Conservation (phyloP, 2,329 filamentous ascomycete genomes). For the Fusarium newnesense region DNA sequence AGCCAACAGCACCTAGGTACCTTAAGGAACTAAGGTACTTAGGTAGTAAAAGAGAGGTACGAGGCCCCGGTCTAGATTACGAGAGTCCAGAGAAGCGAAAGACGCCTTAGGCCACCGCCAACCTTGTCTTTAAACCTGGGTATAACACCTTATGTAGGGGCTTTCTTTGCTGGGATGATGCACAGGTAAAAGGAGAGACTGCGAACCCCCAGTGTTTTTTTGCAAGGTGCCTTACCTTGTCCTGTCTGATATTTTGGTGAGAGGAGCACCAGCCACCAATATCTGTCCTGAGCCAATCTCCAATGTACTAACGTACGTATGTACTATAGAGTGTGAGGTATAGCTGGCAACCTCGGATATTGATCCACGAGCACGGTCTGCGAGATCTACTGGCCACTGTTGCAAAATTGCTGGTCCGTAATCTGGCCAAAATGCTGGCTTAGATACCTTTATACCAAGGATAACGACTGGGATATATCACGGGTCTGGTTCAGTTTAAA, state of each 20-base stretch:
- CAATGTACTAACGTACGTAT: background rate
- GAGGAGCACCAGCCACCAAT: slow-evolving; percentile 12
- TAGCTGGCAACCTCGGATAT: background rate
- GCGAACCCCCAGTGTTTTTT: slow-evolving; percentile 1
- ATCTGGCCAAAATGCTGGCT: background rate
- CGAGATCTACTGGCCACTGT: background rate
- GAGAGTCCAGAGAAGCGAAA: slow-evolving; percentile 29
- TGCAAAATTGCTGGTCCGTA: background rate
- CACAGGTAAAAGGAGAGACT: slow-evolving; percentile 33
- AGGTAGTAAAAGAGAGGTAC: slow-evolving; percentile 10
- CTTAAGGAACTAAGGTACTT: too few species aligned
- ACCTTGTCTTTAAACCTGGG: slow-evolving; percentile 32
- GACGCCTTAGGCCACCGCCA: slow-evolving; percentile 33
- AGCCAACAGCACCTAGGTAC: background rate
- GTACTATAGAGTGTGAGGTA: background rate
- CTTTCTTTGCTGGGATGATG: slow-evolving; percentile 20
- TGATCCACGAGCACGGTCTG: background rate
- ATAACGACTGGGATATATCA: background rate
- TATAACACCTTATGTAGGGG: background rate
- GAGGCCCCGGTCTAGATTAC: slow-evolving; percentile 33
- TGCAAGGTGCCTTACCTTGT: slow-evolving; percentile 15
- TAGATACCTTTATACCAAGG: background rate
- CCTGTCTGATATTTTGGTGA: slow-evolving; percentile 16
- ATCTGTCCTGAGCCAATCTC: slow-evolving; percentile 5
- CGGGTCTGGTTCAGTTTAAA: background rate